Conservation (phyloP, 441 rosid genomes). For the Populus trichocarpa region DNA sequence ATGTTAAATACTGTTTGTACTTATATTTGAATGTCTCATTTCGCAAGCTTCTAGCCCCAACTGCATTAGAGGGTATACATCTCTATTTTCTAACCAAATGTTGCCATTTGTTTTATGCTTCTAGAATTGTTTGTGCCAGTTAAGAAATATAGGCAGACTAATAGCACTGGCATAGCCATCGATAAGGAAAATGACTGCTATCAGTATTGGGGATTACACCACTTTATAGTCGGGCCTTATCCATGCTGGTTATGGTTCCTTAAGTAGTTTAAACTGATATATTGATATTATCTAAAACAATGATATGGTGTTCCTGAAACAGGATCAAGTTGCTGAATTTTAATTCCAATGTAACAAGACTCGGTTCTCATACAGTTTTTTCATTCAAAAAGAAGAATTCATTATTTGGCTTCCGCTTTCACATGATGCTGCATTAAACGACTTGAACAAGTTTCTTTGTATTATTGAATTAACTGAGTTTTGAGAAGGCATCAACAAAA, state of each 20-base stretch:
- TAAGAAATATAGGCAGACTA: too few species aligned
- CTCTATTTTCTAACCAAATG: neutral
- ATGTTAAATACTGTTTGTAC: neutral
- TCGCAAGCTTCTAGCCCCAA: neutral
- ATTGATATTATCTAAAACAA: neutral
- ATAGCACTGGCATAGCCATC: too few species aligned
- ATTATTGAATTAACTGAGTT: neutral
- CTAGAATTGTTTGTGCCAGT: too few species aligned
- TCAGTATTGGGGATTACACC: too few species aligned
- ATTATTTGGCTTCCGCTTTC: neutral
- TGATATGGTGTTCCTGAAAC: neutral
- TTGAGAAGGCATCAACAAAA: neutral
- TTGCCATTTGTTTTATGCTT: too few species aligned
- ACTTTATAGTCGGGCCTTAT: too few species aligned
- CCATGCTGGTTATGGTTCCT: too few species aligned
- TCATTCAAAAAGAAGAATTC: neutral
- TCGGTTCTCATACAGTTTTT: neutral
- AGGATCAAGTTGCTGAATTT: neutral
- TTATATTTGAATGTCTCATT: neutral
- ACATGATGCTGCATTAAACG: neutral
- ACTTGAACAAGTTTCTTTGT: neutral
- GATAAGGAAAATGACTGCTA: too few species aligned
- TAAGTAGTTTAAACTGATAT: neutral
- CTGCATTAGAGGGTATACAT: neutral
- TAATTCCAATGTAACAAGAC: neutral